Evolutionary conservation across 768 basidiomycete species (phyloP).

Genomic region (Lactifluus rugatus): DNA sequence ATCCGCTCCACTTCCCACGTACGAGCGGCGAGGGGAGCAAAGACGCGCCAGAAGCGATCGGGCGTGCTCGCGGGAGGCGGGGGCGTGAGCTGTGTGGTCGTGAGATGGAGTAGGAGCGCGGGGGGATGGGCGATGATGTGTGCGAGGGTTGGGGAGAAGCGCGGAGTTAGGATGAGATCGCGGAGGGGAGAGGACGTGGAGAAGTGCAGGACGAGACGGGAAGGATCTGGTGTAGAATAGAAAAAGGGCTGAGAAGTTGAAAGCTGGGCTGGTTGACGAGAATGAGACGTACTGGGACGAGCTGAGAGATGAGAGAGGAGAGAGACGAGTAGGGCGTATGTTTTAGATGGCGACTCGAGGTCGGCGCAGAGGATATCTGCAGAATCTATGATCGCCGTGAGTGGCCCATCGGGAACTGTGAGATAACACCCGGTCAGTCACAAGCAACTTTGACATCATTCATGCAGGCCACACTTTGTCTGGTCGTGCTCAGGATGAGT

Average conservation of each 20-base stretch:
- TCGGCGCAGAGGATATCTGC: constrained; percentile 56
- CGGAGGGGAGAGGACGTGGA: constrained; percentile 40
- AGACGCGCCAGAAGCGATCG: constrained; percentile 75
- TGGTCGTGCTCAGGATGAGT: constrained; percentile 31
- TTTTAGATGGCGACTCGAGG: constrained; percentile 41
- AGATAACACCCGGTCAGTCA: not conserved
- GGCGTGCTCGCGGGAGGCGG: constrained; percentile 54
- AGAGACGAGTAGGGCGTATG: constrained; percentile 42
- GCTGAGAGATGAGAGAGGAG: constrained; percentile 36
- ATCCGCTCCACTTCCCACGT: constrained; percentile 48
- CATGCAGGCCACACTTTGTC: constrained; percentile 30
- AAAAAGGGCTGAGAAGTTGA: not conserved
- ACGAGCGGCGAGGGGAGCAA: constrained; percentile 59
- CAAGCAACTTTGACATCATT: not conserved
- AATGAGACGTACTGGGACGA: constrained; percentile 38
- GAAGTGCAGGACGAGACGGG: constrained; percentile 53
- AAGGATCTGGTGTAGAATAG: constrained; percentile 32
- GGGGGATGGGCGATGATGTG: constrained; percentile 65
- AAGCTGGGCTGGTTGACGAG: no score
- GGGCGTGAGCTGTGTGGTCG: constrained; percentile 57
- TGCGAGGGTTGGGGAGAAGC: constrained; percentile 54
- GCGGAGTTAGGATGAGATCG: constrained; percentile 46
- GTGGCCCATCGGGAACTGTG: constrained; percentile 35
- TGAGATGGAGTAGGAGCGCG: constrained; percentile 54
- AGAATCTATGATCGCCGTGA: constrained; percentile 64